Percentiles rank a stretch among this genome's conserved stretches.
phyloP scores from a whole-genome alignment of 768 basidiomycete genomes.

The Sporobolomyces pararoseus region DNA sequence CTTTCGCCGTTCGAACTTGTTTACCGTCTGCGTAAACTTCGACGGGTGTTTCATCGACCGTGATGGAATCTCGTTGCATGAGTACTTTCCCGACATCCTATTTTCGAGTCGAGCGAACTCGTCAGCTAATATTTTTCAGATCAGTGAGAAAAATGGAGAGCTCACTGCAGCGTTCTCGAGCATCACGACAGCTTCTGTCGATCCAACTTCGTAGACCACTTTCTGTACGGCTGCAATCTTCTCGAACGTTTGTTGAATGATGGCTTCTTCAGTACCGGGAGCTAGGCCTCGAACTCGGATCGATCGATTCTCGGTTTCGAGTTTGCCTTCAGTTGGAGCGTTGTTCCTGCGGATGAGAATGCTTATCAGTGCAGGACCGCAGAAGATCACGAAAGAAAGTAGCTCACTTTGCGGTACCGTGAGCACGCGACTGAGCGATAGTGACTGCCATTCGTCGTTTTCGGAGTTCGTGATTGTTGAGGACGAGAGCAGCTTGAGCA shows the following conservation, averaged over 20 bases:
- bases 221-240: constrained; percentile 65
- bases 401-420: constrained; percentile 57
- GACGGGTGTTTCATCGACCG: constrained; percentile 63
- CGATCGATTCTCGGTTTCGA: constrained; percentile 64
- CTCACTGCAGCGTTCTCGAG: constrained; percentile 52
- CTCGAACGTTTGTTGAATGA: constrained; percentile 83
- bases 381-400: neutral
- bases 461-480: constrained; percentile 84
- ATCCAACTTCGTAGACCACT: constrained; percentile 69
- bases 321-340: constrained; percentile 53
- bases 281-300: constrained; percentile 74
- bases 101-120: too few species aligned
- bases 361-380: neutral
- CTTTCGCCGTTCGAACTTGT: constrained; percentile 11
- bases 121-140: neutral
- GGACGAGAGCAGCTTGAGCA: constrained; percentile 66
- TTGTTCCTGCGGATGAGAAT: neutral
- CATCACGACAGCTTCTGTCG: constrained; percentile 55
- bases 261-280: constrained; percentile 73
- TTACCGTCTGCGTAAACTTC: constrained; percentile 59
- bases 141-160: constrained; percentile 24
- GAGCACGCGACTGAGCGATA: constrained; percentile 68
- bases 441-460: constrained; percentile 87
- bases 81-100: constrained; percentile 82
- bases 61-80: constrained; percentile 65